phyloP scores from a whole-genome alignment of 1,284 basidiomycete species.

The Vanrija sp. region DNA sequence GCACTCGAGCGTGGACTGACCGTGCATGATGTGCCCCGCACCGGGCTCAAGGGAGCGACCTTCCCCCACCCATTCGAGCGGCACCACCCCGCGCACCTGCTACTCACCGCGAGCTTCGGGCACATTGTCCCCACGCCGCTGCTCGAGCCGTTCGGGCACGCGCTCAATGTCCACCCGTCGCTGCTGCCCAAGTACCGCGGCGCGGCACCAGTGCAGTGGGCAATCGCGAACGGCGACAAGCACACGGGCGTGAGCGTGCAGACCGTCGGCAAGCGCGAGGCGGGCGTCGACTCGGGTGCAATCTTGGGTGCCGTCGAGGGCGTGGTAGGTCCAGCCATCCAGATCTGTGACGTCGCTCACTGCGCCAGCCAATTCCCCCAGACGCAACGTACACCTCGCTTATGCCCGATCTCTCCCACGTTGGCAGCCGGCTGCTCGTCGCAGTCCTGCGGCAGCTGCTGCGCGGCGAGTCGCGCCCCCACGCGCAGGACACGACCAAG shows the following conservation, averaged over 20 bases:
- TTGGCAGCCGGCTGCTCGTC: slow-evolving; percentile 70
- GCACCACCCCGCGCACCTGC: slow-evolving; percentile 56
- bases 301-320: slow-evolving; percentile 38
- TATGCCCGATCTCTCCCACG: slow-evolving; percentile 59
- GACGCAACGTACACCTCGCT: slow-evolving; percentile 58
- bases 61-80: slow-evolving; percentile 46
- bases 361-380: slow-evolving; percentile 52
- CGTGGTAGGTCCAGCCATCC: slow-evolving; percentile 25
- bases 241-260: slow-evolving; percentile 68
- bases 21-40: slow-evolving; percentile 11
- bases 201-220: slow-evolving; percentile 86
- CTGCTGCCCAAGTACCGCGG: slow-evolving; percentile 84
- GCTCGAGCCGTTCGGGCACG: slow-evolving; percentile 64
- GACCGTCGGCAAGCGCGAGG: slow-evolving; percentile 37
- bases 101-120: slow-evolving; percentile 90
- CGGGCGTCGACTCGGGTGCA: slow-evolving; percentile 50
- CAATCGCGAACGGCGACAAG: slow-evolving; percentile 61
- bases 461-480: slow-evolving; percentile 53
- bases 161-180: slow-evolving; percentile 92
- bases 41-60: slow-evolving; percentile 20
- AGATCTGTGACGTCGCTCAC: not conserved
- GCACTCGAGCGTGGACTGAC: slow-evolving; percentile 18
- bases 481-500: slow-evolving; percentile 51
- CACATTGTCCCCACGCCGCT: slow-evolving; percentile 70
- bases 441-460: slow-evolving; percentile 64